Base-by-base conservation (phyloP, 495 filamentous ascomycete species). In the Neurospora pannonica region DNA sequence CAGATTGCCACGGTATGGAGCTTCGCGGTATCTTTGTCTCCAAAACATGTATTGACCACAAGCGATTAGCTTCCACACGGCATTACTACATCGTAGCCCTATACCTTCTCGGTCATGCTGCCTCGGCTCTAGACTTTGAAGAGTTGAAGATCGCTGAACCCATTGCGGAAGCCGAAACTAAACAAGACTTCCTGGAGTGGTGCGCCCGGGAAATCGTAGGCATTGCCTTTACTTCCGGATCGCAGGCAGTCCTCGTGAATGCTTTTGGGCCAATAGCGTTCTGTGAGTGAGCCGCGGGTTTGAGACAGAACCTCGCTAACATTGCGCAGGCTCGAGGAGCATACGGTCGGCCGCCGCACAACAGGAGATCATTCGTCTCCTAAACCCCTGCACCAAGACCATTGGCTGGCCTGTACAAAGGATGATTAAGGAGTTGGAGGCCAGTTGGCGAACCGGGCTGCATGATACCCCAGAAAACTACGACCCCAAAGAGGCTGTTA, bases 191-290 rank as follows among this genome's bases (percentile, higher is more conserved):
- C 21, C 73, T 83, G 3, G 78, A 83, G 38, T 21, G 76, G 9
- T 79, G 78, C 38, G 79, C 80, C 15, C 71, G 70, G 1, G 74
- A 80, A 5, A 75, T 83, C 10, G 82, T 81, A 73, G 81, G 80
- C 7, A 71, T 83, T 28, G 82, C 83, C 0, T 75, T 82, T 31
- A 82, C 80, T n/a, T 83, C 79, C 69, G 76, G 81, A 21, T 80
- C 76, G 5, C 75, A 76, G 9, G 72, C 83, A 2, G 82, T 82
- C 21, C 77, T 82, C 70, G 78, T 84, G 15, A 84, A 84, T 74
- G 74, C 80, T 36, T 84, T 83, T 62, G 82, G 82, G 0, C 83
- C 81, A 13, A 82, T 84, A 71, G 78, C 81, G 5, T 83, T 80
- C 43, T 84, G 82, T 84, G 72, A 74, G 82, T 78, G 17, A 70